Evolutionary conservation across 495 filamentous ascomycete species (phyloP), one percentile per base, ranked within the genome.

Genomic region (Schizothecium vesticola): DNA sequence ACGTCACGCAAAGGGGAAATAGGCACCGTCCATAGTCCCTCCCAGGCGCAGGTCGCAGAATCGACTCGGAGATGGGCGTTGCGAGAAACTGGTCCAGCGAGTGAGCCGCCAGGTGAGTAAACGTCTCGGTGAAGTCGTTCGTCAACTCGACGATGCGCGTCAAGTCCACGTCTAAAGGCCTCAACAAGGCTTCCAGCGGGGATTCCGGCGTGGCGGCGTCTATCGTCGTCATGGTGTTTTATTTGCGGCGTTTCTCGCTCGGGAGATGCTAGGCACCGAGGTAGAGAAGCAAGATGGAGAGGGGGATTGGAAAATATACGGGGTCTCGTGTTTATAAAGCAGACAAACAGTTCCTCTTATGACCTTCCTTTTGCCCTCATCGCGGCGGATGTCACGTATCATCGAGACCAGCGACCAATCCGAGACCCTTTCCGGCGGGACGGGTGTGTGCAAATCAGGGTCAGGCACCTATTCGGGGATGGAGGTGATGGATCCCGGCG

Each of bases 51-150:
- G 90, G 90, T 33, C 91, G 80, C 67, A 88, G 59, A 56, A 83
- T 79, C 9, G 81, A 81, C 68, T 83, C 86, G 33, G 90, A 92
- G 67, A 95, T 89, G 3, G 92, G 92, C 3, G 91, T 95, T 3
- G 91, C 85, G 29, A 95, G 80, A 66, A 94, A 94, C 74, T 94
- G 91, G 58, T 91, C 80, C 36, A 84, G 73, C 7, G 90, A 91
- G 10, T 86, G 81, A 66, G 87, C 80, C 26, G 91, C 90, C 61
- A 95, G 82, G 21, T 85, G 71, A 59, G 79, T 79, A 71, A 89
- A 95, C 33, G 86, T 88, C 29, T 70, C 78, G 63, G 83, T 85
- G 43, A 93, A 86, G 64, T 85, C 85, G 62, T 80, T 82, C 1
- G 91, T 86, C 59, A 94, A 80, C 64, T 80, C 77, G 65, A 89